Percentiles rank a stretch among this genome's conserved stretches.
Evolutionary conservation across 495 filamentous ascomycete genomes (phyloP).

Genomic region (Xylaria bambusicola): DNA sequence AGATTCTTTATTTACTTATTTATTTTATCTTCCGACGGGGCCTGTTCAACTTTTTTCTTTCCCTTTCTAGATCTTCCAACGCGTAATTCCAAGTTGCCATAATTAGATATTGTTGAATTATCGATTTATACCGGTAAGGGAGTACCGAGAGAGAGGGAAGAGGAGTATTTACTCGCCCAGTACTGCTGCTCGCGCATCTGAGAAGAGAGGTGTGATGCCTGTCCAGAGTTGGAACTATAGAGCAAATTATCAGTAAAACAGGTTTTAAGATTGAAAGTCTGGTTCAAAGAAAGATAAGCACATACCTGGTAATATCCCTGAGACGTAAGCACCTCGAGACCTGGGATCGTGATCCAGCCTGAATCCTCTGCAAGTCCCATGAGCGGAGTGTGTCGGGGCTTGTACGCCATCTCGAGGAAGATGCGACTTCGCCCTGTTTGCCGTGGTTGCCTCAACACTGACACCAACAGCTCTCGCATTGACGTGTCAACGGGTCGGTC

Average conservation of each 20-base stretch:
- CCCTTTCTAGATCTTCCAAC: too few relatives aligned
- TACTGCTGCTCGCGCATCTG: constrained; percentile 59
- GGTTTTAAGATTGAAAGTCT: too few relatives aligned
- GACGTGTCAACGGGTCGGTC: constrained; percentile 77
- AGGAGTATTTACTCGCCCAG: constrained; percentile 40
- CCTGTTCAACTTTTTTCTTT: too few relatives aligned
- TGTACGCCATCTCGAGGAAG: constrained; percentile 96
- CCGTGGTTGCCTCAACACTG: constrained; percentile 60
- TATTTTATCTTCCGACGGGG: too few relatives aligned
- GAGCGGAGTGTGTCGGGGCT: constrained; percentile 75
- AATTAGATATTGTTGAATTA: too few relatives aligned
- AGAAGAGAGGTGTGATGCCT: constrained; percentile 69
- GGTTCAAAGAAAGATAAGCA: too few relatives aligned
- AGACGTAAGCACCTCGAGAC: constrained; percentile 85
- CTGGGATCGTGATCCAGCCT: constrained; percentile 86
- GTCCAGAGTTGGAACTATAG: constrained; percentile 75
- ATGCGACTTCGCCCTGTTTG: constrained; percentile 52
- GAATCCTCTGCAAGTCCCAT: constrained; percentile 80
- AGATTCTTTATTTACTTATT: too few relatives aligned
- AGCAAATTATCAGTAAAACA: constrained; percentile 17
- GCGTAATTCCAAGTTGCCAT: too few relatives aligned
- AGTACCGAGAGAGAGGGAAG: too few relatives aligned
- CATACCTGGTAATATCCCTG: constrained; percentile 77
- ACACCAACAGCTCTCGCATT: constrained; percentile 67
- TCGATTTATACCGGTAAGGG: too few relatives aligned